phyloP scores from a whole-genome alignment of 2,329 filamentous ascomycete genomes.

The Daldinia eschscholtzii region DNA sequence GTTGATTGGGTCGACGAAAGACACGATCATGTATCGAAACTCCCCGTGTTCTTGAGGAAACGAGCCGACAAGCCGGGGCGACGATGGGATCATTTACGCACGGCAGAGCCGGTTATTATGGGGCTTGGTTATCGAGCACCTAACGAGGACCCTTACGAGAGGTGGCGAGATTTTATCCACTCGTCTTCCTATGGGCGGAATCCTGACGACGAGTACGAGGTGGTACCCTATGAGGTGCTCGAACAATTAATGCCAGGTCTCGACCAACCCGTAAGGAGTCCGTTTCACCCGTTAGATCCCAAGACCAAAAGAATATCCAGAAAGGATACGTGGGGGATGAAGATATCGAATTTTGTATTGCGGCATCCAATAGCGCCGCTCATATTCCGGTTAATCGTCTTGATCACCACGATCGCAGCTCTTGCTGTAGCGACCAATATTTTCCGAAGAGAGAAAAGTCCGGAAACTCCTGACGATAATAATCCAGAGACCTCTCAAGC shows the following conservation, averaged over 20 bases:
- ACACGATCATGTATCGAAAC: conserved; percentile 52
- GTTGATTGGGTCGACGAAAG: conserved; percentile 54
- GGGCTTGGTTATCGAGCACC: conserved; percentile 60
- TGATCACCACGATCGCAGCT: conserved; percentile 84
- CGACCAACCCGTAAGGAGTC: conserved; percentile 55
- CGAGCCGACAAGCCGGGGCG: conserved; percentile 63
- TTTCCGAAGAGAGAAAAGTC: conserved; percentile 67
- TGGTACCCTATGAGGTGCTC: conserved; percentile 60
- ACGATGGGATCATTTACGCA: conserved; percentile 71
- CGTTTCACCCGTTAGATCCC: conserved; percentile 56
- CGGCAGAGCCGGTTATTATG: conserved; percentile 70
- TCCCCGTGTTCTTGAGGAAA: conserved; percentile 63
- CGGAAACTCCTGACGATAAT: conserved; percentile 52
- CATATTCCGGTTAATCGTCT: conserved; percentile 83
- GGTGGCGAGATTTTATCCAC: conserved; percentile 67
- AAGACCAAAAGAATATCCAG: conserved; percentile 52
- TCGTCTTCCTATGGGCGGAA: conserved; percentile 66
- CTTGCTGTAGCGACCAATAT: conserved; percentile 84
- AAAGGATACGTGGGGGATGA: conserved; percentile 60
- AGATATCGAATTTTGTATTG: conserved; percentile 76
- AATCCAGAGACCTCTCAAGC: conserved; percentile 77
- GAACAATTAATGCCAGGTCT: conserved; percentile 55
- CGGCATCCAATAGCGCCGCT: conserved; percentile 88
- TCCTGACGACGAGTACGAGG: conserved; percentile 61
- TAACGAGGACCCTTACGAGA: conserved; percentile 57